Evolutionary conservation across 768 basidiomycete species (phyloP).

Genomic region (Tubosaeta sp.): DNA sequence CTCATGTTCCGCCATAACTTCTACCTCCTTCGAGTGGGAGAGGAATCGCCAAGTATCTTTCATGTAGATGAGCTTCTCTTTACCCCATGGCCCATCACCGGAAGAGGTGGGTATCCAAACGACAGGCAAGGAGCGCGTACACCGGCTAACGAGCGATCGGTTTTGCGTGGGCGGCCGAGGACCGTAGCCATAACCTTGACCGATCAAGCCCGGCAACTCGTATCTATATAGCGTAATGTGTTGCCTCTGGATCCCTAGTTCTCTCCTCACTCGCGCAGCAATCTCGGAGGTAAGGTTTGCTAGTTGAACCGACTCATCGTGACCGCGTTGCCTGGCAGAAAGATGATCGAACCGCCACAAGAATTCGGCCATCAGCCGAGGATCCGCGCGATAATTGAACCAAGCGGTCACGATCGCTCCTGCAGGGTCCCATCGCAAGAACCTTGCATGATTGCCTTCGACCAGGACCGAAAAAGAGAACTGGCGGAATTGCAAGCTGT

Average conservation of each 20-base stretch:
- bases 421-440: slow-evolving; percentile 35
- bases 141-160: background rate
- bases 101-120: background rate
- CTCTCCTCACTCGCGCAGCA: background rate
- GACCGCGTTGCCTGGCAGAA: background rate
- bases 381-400: background rate
- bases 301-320: background rate
- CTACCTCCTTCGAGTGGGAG: background rate
- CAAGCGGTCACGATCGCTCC: background rate
- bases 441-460: slow-evolving; percentile 20
- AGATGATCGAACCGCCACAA: background rate
- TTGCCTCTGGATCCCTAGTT: background rate
- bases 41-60: background rate
- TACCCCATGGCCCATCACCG: background rate
- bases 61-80: background rate
- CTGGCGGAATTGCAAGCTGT: slow-evolving; percentile 28
- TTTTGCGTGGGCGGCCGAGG: background rate
- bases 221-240: background rate
- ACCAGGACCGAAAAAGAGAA: slow-evolving; percentile 31
- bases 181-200: background rate
- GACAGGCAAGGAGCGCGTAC: background rate
- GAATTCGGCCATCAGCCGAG: background rate
- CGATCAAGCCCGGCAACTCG: background rate
- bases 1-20: background rate
- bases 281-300: background rate